phyloP scores from a whole-genome alignment of 2,329 filamentous ascomycete species.

The Stenocarpella maydis region DNA sequence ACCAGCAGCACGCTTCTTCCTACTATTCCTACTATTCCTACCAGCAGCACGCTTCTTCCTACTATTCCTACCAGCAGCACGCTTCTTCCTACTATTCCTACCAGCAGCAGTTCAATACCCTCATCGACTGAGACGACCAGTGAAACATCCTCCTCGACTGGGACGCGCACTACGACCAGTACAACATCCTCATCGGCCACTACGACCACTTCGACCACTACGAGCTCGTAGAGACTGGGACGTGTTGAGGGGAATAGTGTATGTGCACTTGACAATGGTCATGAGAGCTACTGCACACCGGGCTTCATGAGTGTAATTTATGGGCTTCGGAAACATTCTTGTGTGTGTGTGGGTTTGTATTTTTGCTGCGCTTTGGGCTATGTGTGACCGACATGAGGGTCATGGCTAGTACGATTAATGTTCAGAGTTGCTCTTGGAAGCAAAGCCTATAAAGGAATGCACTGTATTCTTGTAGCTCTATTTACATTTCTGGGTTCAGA shows the following conservation, averaged over 20 bases:
- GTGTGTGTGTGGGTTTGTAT: background rate
- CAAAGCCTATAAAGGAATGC: background rate
- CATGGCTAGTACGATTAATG: background rate
- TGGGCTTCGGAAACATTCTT: background rate
- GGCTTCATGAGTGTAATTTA: background rate
- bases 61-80: background rate
- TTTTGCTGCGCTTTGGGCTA: background rate
- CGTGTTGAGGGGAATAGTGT: background rate
- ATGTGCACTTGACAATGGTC: background rate
- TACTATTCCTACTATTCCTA: background rate
- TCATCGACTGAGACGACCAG: too few relatives aligned
- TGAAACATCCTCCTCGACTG: too few relatives aligned
- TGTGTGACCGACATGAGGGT: background rate
- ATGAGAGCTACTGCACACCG: background rate
- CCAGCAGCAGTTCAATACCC: too few relatives aligned
- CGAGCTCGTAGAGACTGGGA: background rate
- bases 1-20: background rate
- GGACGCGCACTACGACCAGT: too few relatives aligned
- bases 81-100: background rate
- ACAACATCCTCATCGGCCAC: too few relatives aligned
- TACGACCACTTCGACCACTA: too few relatives aligned
- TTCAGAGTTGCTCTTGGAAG: constrained; percentile 11
- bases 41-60: too few relatives aligned
- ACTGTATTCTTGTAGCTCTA: constrained; percentile 19
- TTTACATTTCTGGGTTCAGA: constrained; percentile 7